Conservation (phyloP, 179 eudicot genomes). For the Spergularia azorica region DNA sequence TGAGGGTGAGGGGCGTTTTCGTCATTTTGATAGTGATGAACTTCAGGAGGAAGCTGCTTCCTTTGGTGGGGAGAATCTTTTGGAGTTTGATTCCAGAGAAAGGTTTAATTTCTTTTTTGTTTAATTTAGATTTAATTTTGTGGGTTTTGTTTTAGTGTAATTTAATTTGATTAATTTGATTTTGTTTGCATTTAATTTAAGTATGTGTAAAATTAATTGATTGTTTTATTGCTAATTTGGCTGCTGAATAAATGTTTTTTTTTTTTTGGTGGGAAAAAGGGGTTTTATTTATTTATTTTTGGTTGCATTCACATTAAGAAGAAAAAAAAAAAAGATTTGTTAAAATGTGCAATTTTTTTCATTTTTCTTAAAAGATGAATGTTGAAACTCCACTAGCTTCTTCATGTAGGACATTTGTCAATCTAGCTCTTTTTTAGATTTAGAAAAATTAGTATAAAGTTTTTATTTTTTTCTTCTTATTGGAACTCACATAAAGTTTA, state of each 20-base stretch:
- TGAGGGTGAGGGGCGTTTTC: constrained; percentile 14
- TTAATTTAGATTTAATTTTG: background rate
- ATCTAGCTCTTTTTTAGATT: constrained; percentile 13
- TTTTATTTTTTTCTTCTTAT: constrained; percentile 21
- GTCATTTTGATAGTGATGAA: constrained; percentile 18
- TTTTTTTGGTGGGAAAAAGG: constrained; percentile 4
- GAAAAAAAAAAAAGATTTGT: constrained; percentile 17
- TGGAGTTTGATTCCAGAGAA: constrained; percentile 57
- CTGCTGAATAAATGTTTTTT: background rate
- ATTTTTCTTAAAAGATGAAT: constrained; percentile 27
- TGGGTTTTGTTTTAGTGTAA: background rate
- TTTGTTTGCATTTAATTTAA: background rate
- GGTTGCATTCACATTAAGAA: constrained; percentile 23
- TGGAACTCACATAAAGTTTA: constrained; percentile 26
- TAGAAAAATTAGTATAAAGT: constrained; percentile 9
- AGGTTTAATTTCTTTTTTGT: constrained; percentile 41
- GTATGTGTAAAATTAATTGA: background rate
- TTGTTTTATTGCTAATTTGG: background rate
- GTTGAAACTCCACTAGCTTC: constrained; percentile 25
- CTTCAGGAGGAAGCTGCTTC: constrained; percentile 34
- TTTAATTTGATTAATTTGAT: background rate
- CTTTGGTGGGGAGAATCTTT: constrained; percentile 76
- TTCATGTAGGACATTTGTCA: constrained; percentile 36
- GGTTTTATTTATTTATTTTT: constrained; percentile 23
- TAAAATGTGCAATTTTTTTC: background rate